Evolutionary conservation across 345 rosid genomes (phyloP).

Genomic region (Pugionium dolabratum): DNA sequence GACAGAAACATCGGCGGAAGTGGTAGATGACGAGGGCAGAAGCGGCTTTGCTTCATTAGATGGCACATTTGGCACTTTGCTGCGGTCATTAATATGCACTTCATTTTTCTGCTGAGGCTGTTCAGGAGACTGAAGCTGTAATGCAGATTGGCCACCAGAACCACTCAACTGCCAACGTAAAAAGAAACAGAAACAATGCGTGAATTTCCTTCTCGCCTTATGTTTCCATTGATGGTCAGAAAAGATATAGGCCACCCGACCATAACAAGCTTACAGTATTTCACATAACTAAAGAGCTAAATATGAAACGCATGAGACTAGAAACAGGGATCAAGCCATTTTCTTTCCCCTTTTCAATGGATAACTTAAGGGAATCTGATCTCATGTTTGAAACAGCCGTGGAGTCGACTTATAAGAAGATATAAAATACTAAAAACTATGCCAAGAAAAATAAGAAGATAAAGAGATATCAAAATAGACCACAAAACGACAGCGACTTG

Average conservation of each 20-base stretch:
- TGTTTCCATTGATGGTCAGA: not conserved
- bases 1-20: conserved; percentile 53
- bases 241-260: conserved; percentile 11
- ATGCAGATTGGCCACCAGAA: conserved; percentile 45
- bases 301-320: conserved; percentile 19
- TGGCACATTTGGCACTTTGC: conserved; percentile 39
- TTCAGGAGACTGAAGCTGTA: conserved; percentile 52
- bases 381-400: conserved; percentile 1
- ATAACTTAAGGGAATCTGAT: not conserved
- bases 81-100: conserved; percentile 59
- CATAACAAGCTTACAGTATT: conserved; percentile 17
- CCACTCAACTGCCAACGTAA: conserved; percentile 52
- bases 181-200: conserved; percentile 9
- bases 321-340: not conserved
- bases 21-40: conserved; percentile 46
- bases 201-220: conserved; percentile 1
- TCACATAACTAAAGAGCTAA: conserved; percentile 1
- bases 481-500: not conserved
- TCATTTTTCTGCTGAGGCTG: conserved; percentile 66
- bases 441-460: not conserved
- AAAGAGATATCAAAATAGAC: conserved; percentile 7
- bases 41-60: conserved; percentile 43
- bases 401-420: not conserved
- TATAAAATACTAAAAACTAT: conserved; percentile 1
- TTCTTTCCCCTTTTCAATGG: conserved; percentile 4